phyloP scores from a whole-genome alignment of 2,329 filamentous ascomycete genomes.

The Penicillium paneum region DNA sequence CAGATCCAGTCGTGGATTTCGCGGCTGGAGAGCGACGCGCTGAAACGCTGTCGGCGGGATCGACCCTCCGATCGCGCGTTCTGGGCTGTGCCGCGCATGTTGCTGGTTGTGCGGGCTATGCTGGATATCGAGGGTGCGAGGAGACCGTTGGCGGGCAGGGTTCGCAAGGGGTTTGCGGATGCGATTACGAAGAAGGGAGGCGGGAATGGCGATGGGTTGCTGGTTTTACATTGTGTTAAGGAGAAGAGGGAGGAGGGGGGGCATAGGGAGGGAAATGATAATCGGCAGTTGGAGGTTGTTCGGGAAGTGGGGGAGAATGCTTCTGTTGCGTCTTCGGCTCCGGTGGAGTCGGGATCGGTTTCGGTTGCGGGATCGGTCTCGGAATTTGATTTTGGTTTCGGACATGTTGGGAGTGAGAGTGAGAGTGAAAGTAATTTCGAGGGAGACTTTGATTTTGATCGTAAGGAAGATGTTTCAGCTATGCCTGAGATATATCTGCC shows the following conservation, averaged over 20 bases:
- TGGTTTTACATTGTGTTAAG: constrained; percentile 14
- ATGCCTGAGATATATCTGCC: constrained; percentile 19
- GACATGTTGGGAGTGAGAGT: constrained; percentile 14
- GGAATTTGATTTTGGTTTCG: constrained; percentile 25
- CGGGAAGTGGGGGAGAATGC: not conserved
- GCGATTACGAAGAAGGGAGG: constrained; percentile 6
- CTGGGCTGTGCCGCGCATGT: constrained; percentile 38
- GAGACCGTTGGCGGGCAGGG: constrained; percentile 32
- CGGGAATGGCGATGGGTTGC: not conserved
- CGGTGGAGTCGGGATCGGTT: constrained; percentile 1
- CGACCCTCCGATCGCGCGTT: constrained; percentile 35
- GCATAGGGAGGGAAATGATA: not conserved
- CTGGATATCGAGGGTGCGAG: constrained; percentile 32
- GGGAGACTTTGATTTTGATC: not conserved
- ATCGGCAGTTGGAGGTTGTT: not conserved
- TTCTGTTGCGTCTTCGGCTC: not conserved
- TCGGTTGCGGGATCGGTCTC: constrained; percentile 10
- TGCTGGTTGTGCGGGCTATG: constrained; percentile 40
- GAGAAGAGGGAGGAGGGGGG: not conserved
- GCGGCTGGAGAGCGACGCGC: constrained; percentile 48
- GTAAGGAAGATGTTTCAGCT: not conserved
- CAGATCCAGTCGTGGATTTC: constrained; percentile 58
- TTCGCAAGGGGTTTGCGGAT: constrained; percentile 25
- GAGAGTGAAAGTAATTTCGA: constrained; percentile 14
- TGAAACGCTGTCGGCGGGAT: constrained; percentile 33